Evolutionary conservation across 1,284 basidiomycete genomes (phyloP), one percentile per base, ranked within the genome.

Genomic region (Porodaedalea pini): DNA sequence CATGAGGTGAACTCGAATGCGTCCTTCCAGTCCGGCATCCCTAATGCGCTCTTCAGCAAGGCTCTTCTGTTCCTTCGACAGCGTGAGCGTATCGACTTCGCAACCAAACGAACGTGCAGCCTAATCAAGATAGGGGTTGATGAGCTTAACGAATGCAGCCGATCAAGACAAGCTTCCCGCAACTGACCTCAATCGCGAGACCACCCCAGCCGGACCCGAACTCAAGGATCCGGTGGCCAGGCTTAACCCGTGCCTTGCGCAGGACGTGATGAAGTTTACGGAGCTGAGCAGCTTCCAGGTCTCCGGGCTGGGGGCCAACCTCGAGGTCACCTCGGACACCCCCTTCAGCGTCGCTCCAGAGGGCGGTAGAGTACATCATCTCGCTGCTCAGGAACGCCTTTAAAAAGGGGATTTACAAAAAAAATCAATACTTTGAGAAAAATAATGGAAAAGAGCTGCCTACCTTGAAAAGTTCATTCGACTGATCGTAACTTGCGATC

Each of bases 141-240:
- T 37, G 8, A 27, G 25, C 36, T 49, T 19, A 39, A 8, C n/a
- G n/a, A 40, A 31, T 21, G 47, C 45, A 15, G 54, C 29, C 48
- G 19, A 50, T 37, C 39, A 29, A 67, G 15, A 39, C 15, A 15
- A n/a, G 13, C 17, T 17, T 21, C 32, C 17, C 13, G 36, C 4
- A 67, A 52, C 79, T 70, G 34, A 89, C 90, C 79, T 91, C 89
- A 61, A 96, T 95, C 7, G 92, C 90, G 52, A 96, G 79, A 44
- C 85, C 89, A 11, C 93, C 93, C 93, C 93, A 95, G 6, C 93
- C 93, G 51, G 87, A 88, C n/a, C 93, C 93, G 65, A 95, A 92
- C 73, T 96, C 93, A 45, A 96, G 78, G 32, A 95, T 80, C 34
- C 90, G 81, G 69, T 92, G 79, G 0, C 90, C 91, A 34, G 82